Evolutionary conservation across 441 rosid genomes (phyloP), one percentile per base, ranked within the genome.

Genomic region (Pelargonium cotyledonis): DNA sequence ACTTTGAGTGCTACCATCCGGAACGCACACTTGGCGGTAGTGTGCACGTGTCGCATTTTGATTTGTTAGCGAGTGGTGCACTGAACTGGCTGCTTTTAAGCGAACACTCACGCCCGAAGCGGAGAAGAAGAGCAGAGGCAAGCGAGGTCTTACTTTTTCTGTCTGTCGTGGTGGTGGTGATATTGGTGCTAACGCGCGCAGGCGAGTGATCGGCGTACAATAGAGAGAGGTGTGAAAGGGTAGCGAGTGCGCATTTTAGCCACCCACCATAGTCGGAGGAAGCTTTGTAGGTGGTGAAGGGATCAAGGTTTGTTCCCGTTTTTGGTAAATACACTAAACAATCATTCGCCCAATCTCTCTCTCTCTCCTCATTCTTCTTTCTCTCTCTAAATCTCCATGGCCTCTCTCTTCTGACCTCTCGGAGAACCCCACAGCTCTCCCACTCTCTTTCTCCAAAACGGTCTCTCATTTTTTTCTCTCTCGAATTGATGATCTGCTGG

Each of bases 401-500:
- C 76, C 18, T n/a, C 18, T 51, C 55, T 35, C 70, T 65, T 67
- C 67, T 71, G 69, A 68, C 70, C 72, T 70, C 66, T 62, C 23
- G 70, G 65, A 65, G 67, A 65, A 55, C 67, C 64, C 16, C 43
- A 40, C 26, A 16, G 55, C 68, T 72, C 61, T 49, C 55, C 12
- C 18, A 14, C 58, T n/a, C 18, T 51, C 58, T 51, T 14, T n/a
- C 58, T 14, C 18, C 15, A 3, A 6, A 14, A 12, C 16, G 15
- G 57, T 49, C 16, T 49, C 38, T 53, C 16, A n/a, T 66, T 11
- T 19, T 19, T 18, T 40, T 21, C 23, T 12, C 11, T 21, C 44
- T 38, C 63, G 61, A 51, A 23, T 73, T 58, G 72, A 63, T 75
- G 80, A 79, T 83, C 81, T 65, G 83, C 77, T 79, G 68, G 38